phyloP scores from a whole-genome alignment of 257 asterid species.

The Solanum boliviense region DNA sequence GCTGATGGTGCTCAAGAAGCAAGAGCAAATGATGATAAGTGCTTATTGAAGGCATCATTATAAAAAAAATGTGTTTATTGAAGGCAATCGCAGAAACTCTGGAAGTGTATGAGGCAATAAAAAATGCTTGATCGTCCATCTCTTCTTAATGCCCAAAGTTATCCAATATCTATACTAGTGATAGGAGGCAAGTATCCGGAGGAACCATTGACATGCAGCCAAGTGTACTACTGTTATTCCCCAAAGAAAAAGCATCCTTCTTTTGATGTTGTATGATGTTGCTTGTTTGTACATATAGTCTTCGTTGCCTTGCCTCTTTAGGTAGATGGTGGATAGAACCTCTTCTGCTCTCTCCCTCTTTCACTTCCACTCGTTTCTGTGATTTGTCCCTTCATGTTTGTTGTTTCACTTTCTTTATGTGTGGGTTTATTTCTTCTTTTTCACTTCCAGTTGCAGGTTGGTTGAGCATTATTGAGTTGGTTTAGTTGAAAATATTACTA shows the following conservation, averaged over 20 bases:
- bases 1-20: neutral
- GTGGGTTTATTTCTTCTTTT: neutral
- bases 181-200: neutral
- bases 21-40: neutral
- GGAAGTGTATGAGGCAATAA: neutral
- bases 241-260: neutral
- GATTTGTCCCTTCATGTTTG: neutral
- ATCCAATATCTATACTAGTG: neutral
- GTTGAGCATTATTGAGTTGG: neutral
- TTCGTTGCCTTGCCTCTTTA: neutral
- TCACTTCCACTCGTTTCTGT: neutral
- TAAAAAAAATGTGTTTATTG: neutral
- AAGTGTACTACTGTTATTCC: neutral
- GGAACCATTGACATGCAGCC: neutral
- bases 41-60: neutral
- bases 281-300: neutral
- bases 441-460: neutral
- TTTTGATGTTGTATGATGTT: neutral
- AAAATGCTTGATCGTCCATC: neutral
- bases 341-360: neutral
- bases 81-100: neutral
- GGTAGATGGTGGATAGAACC: neutral
- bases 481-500: neutral
- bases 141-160: neutral
- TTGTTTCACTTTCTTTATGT: neutral